Evolutionary conservation across 2,329 filamentous ascomycete species (phyloP), one percentile per base, ranked within the genome.

Genomic region (Phialocephala sp.): DNA sequence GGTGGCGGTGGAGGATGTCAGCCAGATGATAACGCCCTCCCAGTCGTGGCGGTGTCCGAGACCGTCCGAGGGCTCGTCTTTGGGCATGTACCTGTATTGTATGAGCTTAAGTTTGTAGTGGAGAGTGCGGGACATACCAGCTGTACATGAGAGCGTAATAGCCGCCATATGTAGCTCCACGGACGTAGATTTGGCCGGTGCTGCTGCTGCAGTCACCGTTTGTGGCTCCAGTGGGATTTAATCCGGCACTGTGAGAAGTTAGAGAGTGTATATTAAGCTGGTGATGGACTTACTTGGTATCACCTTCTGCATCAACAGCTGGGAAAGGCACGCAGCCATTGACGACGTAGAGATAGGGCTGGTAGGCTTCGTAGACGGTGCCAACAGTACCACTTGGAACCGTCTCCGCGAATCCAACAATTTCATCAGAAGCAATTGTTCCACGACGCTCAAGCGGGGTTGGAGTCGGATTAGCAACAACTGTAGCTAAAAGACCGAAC

Each of bases 291-390:
- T 74, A 88, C 86, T 81, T 79, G 18, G 84, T 88, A 69, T 89
- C 80, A 2, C 87, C 87, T 0, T 77, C 75, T 0, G 80, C 80
- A 67, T 89, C 84, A 1, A 89, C 87, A 1, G 83, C 87, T 0
- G 87, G 86, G 72, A 87, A 89, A 0, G 87, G 85, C 9, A 89
- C 86, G 67, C 87, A 89, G 55, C 87, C 87, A 70, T 85, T 84
- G 20, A 81, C 79, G 5, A 88, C 82, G 12, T 85, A 71, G 6
- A 88, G 79, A 61, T 79, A 80, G 0, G 85, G 86, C 76, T 88
- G 82, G 76, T 86, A 88, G 61, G 83, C 82, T 50, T 84, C 73
- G 69, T 85, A 85, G 27, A 86, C 73, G 2, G 78, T 73, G 15
- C 86, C 86, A 0, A 76, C 73, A 1, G 77, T 77, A 5, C 79